Evolutionary conservation across 2,329 filamentous ascomycete species (phyloP).

Genomic region (Reticulascus tulasneorum): DNA sequence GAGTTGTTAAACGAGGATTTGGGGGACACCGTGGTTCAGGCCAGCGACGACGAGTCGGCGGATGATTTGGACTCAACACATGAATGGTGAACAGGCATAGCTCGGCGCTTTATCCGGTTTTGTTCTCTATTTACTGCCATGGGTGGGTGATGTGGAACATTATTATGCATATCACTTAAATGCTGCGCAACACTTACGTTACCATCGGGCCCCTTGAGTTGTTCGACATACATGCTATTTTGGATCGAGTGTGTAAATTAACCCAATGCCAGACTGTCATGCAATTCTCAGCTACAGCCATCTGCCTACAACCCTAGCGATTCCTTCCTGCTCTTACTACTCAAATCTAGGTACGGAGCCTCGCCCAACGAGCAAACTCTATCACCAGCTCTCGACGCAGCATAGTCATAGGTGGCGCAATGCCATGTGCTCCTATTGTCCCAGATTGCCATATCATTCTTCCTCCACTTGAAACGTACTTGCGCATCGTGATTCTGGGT

Average conservation of each 20-base stretch:
- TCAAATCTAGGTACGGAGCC: slow-evolving; percentile 36
- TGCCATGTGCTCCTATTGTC: slow-evolving; percentile 54
- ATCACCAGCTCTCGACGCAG: slow-evolving; percentile 35
- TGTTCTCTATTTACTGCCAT: too few species aligned
- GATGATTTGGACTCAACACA: too few species aligned
- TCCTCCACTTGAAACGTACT: slow-evolving; percentile 49
- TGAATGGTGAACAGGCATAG: too few species aligned
- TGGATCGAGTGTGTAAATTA: too few species aligned
- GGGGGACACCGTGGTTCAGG: slow-evolving; percentile 25
- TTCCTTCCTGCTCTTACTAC: slow-evolving; percentile 34
- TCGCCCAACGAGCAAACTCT: slow-evolving; percentile 38
- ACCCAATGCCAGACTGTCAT: too few species aligned
- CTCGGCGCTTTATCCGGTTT: too few species aligned
- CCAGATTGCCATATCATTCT: slow-evolving; percentile 60
- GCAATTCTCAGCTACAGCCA: too few species aligned
- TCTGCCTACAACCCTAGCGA: slow-evolving; percentile 21
- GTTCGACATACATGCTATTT: too few species aligned
- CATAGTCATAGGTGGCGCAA: slow-evolving; percentile 60
- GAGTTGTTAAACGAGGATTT: slow-evolving; percentile 63
- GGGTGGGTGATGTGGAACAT: too few species aligned
- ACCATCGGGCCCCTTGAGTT: too few species aligned
- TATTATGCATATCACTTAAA: too few species aligned
- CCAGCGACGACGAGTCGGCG: slow-evolving; percentile 7
- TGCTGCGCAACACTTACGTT: too few species aligned
- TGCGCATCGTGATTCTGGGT: slow-evolving; percentile 55